phyloP scores from a whole-genome alignment of 257 asterid species.

The Thymus mandschuricus region DNA sequence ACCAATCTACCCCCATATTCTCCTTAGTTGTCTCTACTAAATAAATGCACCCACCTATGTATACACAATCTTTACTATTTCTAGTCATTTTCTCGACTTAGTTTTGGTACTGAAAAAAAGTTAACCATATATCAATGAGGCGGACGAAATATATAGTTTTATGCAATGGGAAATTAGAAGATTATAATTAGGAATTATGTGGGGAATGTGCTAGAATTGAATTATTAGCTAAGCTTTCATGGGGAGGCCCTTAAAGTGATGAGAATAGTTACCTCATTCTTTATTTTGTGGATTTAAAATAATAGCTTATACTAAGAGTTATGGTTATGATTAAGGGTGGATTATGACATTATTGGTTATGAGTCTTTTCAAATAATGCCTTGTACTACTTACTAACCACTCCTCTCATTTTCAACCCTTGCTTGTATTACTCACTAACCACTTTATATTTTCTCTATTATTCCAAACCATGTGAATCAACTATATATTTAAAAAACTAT shows the following conservation, averaged over 20 bases:
- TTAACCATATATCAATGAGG: no score
- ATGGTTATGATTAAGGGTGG: conserved; percentile 16
- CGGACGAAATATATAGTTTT: no score
- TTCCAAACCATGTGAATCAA: background rate
- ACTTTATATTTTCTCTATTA: background rate
- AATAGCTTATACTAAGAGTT: background rate
- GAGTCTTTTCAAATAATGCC: conserved; percentile 29
- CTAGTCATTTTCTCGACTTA: background rate
- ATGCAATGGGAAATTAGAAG: background rate
- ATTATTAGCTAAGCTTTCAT: no score
- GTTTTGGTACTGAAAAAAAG: no score
- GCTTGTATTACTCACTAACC: conserved; percentile 22
- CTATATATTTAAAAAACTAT: background rate
- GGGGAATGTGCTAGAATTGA: no score
- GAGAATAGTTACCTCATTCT: background rate
- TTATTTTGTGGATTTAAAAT: background rate
- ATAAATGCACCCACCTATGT: conserved; percentile 39
- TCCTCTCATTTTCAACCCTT: background rate
- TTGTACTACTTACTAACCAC: conserved; percentile 26
- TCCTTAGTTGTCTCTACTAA: conserved; percentile 28
- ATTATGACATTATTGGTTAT: conserved; percentile 25
- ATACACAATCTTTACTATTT: background rate
- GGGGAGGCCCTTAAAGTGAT: background rate
- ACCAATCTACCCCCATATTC: conserved; percentile 35
- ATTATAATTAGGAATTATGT: no score